phyloP scores from a whole-genome alignment of 768 basidiomycete genomes.

The Suillus subalutaceus region DNA sequence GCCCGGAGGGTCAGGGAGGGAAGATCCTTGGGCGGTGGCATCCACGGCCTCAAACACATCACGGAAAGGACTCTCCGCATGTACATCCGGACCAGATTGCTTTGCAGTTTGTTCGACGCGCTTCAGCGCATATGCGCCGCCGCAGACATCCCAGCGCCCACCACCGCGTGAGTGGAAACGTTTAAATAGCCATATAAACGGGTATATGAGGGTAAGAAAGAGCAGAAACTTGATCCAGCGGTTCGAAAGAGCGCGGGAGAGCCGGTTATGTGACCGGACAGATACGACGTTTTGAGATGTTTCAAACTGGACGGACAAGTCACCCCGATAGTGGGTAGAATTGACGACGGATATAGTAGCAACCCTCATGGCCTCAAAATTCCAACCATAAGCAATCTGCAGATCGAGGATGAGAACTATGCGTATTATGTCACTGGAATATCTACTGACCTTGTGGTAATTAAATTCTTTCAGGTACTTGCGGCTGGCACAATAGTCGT shows the following conservation, averaged over 20 bases:
- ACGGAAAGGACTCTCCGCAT: constrained; percentile 10
- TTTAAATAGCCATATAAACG: constrained; percentile 81
- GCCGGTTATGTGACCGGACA: constrained; percentile 65
- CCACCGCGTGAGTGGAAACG: constrained; percentile 69
- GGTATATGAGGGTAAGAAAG: constrained; percentile 72
- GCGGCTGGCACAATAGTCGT: constrained; percentile 73
- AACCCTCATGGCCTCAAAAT: constrained; percentile 42
- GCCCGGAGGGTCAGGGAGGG: constrained; percentile 33
- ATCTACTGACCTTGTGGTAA: constrained; percentile 59
- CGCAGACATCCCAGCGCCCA: constrained; percentile 75
- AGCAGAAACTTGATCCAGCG: constrained; percentile 72
- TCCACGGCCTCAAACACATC: constrained; percentile 4
- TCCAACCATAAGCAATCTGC: constrained; percentile 63
- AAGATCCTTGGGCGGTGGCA: constrained; percentile 16
- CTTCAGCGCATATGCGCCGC: constrained; percentile 76
- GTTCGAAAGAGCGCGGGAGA: constrained; percentile 71
- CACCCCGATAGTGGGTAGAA: constrained; percentile 43
- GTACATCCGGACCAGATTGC: constrained; percentile 13
- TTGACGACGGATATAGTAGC: constrained; percentile 41
- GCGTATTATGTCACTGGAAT: neutral
- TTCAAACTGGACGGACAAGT: constrained; percentile 50
- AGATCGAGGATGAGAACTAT: constrained; percentile 28
- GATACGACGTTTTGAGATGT: constrained; percentile 51
- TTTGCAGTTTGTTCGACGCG: constrained; percentile 30
- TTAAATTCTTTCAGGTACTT: constrained; percentile 80